These are phyloP conservation scores for Pulveroboletus ravenelii DNA, from an alignment of 768 basidiomycete genomes.

Conservation along the genomic window DNA sequence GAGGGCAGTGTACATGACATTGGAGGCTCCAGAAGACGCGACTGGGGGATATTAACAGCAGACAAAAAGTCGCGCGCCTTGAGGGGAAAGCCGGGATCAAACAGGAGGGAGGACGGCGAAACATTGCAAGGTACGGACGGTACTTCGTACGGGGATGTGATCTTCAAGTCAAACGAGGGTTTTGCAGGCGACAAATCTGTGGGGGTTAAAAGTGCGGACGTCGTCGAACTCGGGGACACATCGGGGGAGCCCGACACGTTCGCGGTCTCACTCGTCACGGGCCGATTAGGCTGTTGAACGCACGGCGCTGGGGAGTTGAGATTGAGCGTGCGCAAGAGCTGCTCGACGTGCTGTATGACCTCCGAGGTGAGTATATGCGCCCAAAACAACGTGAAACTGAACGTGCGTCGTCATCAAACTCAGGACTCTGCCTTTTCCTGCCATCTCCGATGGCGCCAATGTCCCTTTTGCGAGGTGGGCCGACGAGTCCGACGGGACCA, in stretches of 20 bases:
- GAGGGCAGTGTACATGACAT: constrained; percentile 18
- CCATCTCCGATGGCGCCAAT: constrained; percentile 81
- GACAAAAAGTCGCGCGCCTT: constrained; percentile 30
- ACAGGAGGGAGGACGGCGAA: constrained; percentile 39
- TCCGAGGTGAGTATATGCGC: constrained; percentile 30
- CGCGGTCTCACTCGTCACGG: constrained; percentile 39
- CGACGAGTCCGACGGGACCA: constrained; percentile 43
- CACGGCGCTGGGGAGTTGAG: constrained; percentile 68
- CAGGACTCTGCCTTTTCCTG: constrained; percentile 57
- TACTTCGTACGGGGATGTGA: constrained; percentile 50
- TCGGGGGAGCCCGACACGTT: constrained; percentile 53
- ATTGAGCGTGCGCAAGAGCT: constrained; percentile 73
- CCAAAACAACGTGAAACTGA: constrained; percentile 15
- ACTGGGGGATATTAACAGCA: constrained; percentile 20
- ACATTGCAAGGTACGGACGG: constrained; percentile 22
- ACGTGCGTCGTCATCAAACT: constrained; percentile 45
- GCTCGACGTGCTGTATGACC: constrained; percentile 63
- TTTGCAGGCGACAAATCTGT: constrained; percentile 67
- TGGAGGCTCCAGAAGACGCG: constrained; percentile 22
- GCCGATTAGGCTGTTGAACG: constrained; percentile 40
- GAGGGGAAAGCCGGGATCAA: constrained; percentile 39
- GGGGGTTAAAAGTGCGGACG: constrained; percentile 68
- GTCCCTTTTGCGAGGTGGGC: constrained; percentile 38
- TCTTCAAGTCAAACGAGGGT: constrained; percentile 51
- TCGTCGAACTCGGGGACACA: constrained; percentile 67